phyloP scores from a whole-genome alignment of 2,329 filamentous ascomycete genomes.

The Plectosphaerella plurivora region DNA sequence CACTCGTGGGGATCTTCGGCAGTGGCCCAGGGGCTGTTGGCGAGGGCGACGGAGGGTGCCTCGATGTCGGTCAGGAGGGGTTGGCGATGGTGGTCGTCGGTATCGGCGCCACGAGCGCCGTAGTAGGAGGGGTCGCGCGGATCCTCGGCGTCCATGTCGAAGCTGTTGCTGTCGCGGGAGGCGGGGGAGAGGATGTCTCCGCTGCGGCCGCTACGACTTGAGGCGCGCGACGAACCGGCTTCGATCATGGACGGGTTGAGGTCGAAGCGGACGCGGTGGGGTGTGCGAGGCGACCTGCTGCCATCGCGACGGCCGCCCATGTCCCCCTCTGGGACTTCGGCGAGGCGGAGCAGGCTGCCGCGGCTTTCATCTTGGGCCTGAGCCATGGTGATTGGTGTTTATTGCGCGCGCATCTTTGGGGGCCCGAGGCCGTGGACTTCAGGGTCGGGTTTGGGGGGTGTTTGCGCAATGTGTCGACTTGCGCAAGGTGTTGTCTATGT shows the following conservation, averaged over 20 bases:
- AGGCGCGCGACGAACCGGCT: slow-evolving; percentile 5
- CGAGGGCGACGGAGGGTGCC: slow-evolving; percentile 71
- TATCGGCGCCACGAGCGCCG: slow-evolving; percentile 6
- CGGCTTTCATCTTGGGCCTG: slow-evolving; percentile 17
- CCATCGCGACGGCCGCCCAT: slow-evolving; percentile 9
- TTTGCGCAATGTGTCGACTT: too few species aligned
- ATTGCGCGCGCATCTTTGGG: slow-evolving; percentile 13
- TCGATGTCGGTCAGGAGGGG: slow-evolving; percentile 81
- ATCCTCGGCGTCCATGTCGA: slow-evolving; percentile 10
- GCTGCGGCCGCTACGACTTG: slow-evolving; percentile 6
- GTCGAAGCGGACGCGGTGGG: slow-evolving; percentile 73
- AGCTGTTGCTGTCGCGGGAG: slow-evolving; percentile 8
- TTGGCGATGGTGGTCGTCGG: slow-evolving; percentile 41
- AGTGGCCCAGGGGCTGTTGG: slow-evolving; percentile 41
- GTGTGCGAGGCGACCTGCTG: slow-evolving; percentile 50
- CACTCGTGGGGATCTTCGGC: slow-evolving; percentile 39
- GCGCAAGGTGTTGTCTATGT: too few species aligned
- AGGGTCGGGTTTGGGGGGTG: too few species aligned
- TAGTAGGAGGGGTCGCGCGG: slow-evolving; percentile 2
- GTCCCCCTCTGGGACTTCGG: slow-evolving; percentile 4
- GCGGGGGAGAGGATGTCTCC: not conserved
- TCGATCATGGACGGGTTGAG: slow-evolving; percentile 40
- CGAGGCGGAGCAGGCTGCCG: slow-evolving; percentile 13
- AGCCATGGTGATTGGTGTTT: slow-evolving; percentile 15
- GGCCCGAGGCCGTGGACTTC: not conserved